Evolutionary conservation across 305 asterid genomes (phyloP).

Genomic region (Fraxinus baroniana): DNA sequence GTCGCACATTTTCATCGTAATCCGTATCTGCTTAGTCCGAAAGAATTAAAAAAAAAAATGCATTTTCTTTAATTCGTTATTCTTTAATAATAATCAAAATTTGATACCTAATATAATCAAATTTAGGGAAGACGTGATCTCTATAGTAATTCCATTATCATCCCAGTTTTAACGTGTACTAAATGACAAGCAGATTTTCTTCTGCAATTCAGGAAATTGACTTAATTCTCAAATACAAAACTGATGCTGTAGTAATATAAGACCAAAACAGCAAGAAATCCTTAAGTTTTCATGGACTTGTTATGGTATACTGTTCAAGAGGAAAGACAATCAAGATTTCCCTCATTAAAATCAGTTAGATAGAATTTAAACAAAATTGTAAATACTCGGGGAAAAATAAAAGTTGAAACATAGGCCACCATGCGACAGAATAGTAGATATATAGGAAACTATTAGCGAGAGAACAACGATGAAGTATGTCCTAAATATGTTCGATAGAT

Average conservation of each 20-base stretch:
- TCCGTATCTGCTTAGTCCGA: too few species aligned
- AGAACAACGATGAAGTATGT: neutral
- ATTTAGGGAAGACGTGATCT: neutral
- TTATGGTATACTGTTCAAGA: neutral
- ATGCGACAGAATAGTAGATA: neutral
- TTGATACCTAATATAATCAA: neutral
- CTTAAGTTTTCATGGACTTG: neutral
- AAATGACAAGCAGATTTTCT: neutral
- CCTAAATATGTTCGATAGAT: neutral
- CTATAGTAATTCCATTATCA: neutral
- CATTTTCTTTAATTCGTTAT: too few species aligned
- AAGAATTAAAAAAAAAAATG: too few species aligned
- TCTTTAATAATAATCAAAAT: too few species aligned
- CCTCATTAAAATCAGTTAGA: neutral
- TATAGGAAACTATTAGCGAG: neutral
- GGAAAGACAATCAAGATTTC: neutral
- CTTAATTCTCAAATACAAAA: neutral
- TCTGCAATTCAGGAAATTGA: neutral
- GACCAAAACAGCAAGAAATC: neutral
- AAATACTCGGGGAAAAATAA: neutral
- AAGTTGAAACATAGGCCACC: neutral
- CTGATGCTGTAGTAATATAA: neutral
- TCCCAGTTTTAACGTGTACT: neutral
- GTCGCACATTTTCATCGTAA: too few species aligned
- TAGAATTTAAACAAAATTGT: neutral